Evolutionary conservation across 345 rosid species (phyloP).

Genomic region (Eucalyptus cloeziana): DNA sequence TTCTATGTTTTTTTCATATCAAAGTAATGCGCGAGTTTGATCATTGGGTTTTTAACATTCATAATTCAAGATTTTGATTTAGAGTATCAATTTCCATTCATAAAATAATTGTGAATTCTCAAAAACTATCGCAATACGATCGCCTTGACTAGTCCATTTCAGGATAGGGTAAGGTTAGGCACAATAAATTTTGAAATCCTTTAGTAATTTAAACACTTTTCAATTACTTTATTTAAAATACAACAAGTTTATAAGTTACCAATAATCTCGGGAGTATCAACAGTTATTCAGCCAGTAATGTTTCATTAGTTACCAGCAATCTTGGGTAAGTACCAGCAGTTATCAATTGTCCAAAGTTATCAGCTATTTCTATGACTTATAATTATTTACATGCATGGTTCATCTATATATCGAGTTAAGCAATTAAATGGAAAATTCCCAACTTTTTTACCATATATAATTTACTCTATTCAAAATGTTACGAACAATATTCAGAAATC

Average conservation of each 20-base stretch:
- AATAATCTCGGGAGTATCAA: not conserved
- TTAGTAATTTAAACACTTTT: not conserved
- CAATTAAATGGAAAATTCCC: not conserved
- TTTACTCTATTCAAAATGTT: not conserved
- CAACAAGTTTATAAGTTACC: not conserved
- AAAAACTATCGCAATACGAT: no score
- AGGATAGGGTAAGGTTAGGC: no score
- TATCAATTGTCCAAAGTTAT: not conserved
- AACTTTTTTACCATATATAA: no score
- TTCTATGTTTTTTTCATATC: no score
- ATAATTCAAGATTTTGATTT: no score
- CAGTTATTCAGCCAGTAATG: not conserved
- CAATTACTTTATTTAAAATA: not conserved
- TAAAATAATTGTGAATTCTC: no score
- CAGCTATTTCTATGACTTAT: not conserved
- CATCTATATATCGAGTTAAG: not conserved
- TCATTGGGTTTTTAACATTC: no score
- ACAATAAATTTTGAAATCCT: no score
- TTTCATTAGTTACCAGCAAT: not conserved
- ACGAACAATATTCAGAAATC: no score
- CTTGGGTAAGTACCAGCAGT: not conserved
- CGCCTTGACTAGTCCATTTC: no score
- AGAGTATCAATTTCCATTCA: no score
- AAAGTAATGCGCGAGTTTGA: no score
- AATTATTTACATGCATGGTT: not conserved